A percentile compares a stretch with the other conserved stretches of the same genome.
Evolutionary conservation across 176 grass and related monocot species (phyloP).

Genomic region (Dactylis glomerata): DNA sequence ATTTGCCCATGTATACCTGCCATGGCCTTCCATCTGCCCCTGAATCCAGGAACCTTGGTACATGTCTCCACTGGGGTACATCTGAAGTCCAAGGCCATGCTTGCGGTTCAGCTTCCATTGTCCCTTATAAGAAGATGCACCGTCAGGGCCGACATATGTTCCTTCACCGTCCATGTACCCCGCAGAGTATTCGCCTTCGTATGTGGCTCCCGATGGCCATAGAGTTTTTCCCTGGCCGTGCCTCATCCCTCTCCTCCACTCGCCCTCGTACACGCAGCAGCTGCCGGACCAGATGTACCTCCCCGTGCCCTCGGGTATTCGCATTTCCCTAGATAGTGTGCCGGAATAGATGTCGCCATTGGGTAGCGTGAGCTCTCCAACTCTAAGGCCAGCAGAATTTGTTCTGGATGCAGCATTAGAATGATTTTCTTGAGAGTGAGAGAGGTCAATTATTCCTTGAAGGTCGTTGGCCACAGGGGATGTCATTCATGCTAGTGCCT

Average conservation of each 20-base stretch:
- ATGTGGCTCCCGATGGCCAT: constrained; percentile 63
- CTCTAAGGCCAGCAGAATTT: constrained; percentile 36
- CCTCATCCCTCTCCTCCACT: constrained; percentile 85
- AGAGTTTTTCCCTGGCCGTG: constrained; percentile 65
- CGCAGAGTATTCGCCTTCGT: constrained; percentile 75
- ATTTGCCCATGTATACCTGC: constrained; percentile 80
- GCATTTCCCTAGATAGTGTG: constrained; percentile 44
- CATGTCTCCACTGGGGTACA: constrained; percentile 58
- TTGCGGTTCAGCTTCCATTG: constrained; percentile 79
- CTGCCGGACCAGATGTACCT: constrained; percentile 69
- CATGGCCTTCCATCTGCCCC: constrained; percentile 77
- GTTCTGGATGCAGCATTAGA: constrained; percentile 22
- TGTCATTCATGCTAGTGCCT: not conserved
- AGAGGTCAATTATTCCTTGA: not conserved
- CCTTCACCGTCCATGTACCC: constrained; percentile 81
- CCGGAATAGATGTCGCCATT: constrained; percentile 76
- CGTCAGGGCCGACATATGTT: constrained; percentile 41
- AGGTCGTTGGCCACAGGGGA: not conserved
- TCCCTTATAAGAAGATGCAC: constrained; percentile 57
- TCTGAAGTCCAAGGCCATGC: constrained; percentile 77
- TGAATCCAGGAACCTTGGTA: constrained; percentile 93
- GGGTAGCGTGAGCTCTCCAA: constrained; percentile 48
- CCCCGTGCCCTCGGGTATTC: constrained; percentile 68
- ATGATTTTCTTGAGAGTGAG: constrained; percentile 30
- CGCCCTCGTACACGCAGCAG: constrained; percentile 64